phyloP scores from a whole-genome alignment of 2,329 filamentous ascomycete species.

The Stemphylium vesicarium region DNA sequence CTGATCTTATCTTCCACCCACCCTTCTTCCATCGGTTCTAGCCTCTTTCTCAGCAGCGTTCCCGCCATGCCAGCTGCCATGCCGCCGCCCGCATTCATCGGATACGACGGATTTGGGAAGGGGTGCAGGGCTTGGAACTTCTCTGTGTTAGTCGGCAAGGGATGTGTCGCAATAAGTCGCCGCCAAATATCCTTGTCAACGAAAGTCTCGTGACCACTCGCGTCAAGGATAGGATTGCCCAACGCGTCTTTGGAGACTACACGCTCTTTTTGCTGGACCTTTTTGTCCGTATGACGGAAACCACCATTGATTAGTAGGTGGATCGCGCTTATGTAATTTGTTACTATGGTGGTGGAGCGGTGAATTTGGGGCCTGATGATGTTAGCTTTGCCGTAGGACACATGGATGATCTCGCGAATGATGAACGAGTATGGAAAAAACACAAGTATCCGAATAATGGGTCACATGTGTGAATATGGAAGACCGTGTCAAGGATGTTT shows the following conservation, averaged over 20 bases:
- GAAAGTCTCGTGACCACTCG: slow-evolving; percentile 7
- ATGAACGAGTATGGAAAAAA: too few species aligned
- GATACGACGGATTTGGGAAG: slow-evolving; percentile 35
- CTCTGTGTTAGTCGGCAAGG: slow-evolving; percentile 14
- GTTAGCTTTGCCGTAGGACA: background rate
- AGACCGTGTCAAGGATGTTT: too few species aligned
- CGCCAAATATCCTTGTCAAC: slow-evolving; percentile 13
- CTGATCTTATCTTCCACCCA: slow-evolving; percentile 38
- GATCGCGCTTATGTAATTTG: slow-evolving; percentile 25
- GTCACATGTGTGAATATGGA: too few species aligned
- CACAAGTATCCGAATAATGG: too few species aligned
- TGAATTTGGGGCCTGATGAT: slow-evolving; percentile 27
- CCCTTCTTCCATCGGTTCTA: slow-evolving; percentile 34
- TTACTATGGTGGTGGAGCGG: slow-evolving; percentile 22
- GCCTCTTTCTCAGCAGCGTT: slow-evolving; percentile 34
- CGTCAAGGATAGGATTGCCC: slow-evolving; percentile 19
- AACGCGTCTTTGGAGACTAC: slow-evolving; percentile 20
- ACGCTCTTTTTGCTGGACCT: slow-evolving; percentile 15
- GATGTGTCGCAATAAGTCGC: slow-evolving; percentile 14
- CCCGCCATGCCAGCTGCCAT: slow-evolving; percentile 28
- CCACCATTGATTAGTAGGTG: slow-evolving; percentile 31
- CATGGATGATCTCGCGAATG: too few species aligned
- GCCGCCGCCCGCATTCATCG: slow-evolving; percentile 18
- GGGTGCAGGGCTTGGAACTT: slow-evolving; percentile 28
- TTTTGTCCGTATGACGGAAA: slow-evolving; percentile 15